Conservation (phyloP, 2,329 filamentous ascomycete genomes). For the Colletotrichum endophyticum region DNA sequence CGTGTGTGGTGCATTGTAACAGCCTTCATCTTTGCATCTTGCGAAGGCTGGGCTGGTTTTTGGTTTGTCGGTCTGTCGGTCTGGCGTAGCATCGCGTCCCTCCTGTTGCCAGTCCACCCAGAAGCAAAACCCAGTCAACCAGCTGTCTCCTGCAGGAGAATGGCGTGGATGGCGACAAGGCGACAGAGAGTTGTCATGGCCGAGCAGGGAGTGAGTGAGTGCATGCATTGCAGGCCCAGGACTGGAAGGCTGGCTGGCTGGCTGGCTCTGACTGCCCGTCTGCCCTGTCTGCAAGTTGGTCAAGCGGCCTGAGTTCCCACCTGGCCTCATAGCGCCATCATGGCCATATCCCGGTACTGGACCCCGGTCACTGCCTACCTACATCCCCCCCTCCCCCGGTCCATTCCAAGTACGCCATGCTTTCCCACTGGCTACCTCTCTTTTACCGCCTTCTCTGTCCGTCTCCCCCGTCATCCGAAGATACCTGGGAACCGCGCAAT, state of each 20-base stretch:
- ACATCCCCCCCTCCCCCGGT: background rate
- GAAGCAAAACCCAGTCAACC: background rate
- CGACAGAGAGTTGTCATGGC: background rate
- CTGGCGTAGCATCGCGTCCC: slow-evolving; percentile 10
- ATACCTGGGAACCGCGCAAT: background rate
- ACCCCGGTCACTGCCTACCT: background rate
- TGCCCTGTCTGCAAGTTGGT: slow-evolving; percentile 5
- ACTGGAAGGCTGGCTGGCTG: background rate
- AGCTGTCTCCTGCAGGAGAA: background rate
- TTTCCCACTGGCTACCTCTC: background rate
- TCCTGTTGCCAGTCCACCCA: background rate
- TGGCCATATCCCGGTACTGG: background rate
- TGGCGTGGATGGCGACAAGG: background rate
- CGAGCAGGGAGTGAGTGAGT: background rate
- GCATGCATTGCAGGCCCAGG: background rate
- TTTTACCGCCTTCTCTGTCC: background rate
- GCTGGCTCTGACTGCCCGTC: background rate
- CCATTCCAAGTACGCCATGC: background rate
- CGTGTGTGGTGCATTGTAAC: background rate
- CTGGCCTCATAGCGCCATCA: background rate
- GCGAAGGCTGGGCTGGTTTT: background rate
- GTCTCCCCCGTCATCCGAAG: background rate
- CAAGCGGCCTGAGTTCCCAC: background rate
- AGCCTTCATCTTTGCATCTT: background rate
- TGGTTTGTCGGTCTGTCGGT: background rate